Evolutionary conservation across 1,139 yeast genomes (phyloP).

Genomic region (Pichia cactophila): DNA sequence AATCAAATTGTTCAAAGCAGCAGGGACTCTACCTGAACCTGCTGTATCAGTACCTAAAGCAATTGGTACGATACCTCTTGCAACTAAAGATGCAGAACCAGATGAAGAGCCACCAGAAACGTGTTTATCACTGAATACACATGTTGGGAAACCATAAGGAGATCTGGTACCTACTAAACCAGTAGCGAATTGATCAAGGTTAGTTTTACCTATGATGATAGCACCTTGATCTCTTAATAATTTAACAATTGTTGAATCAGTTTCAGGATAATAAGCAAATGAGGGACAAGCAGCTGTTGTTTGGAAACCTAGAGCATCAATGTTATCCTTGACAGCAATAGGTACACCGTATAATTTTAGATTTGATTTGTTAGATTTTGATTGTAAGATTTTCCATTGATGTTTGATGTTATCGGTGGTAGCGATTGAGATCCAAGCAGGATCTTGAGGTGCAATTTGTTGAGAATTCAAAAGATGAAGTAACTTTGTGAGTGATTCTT

Average conservation of each 20-base stretch:
- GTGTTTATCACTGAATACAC: slow-evolving; percentile 65
- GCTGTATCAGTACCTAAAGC: slow-evolving; percentile 96
- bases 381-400: slow-evolving; percentile 75
- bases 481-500: slow-evolving; percentile 43
- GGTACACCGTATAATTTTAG: slow-evolving; percentile 87
- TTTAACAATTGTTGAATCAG: slow-evolving; percentile 68
- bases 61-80: slow-evolving; percentile 80
- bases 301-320: slow-evolving; percentile 71
- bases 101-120: slow-evolving; percentile 94
- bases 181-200: slow-evolving; percentile 93
- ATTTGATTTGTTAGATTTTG: slow-evolving; percentile 43
- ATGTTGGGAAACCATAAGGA: slow-evolving; percentile 84
- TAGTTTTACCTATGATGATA: slow-evolving; percentile 84
- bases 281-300: slow-evolving; percentile 97
- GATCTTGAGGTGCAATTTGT: slow-evolving; percentile 46
- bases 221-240: slow-evolving; percentile 79
- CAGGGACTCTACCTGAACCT: slow-evolving; percentile 98
- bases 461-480: slow-evolving; percentile 39
- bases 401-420: slow-evolving; percentile 50
- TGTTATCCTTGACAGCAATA: slow-evolving; percentile 88
- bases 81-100: slow-evolving; percentile 90
- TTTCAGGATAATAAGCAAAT: slow-evolving; percentile 54
- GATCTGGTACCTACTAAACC: slow-evolving; percentile 93
- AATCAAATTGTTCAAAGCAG: slow-evolving; percentile 83
- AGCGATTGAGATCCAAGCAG: slow-evolving; percentile 87